These are phyloP conservation scores for Cucurbita pepo DNA, from an alignment of 306 rosid genomes.

Conservation along the genomic window DNA sequence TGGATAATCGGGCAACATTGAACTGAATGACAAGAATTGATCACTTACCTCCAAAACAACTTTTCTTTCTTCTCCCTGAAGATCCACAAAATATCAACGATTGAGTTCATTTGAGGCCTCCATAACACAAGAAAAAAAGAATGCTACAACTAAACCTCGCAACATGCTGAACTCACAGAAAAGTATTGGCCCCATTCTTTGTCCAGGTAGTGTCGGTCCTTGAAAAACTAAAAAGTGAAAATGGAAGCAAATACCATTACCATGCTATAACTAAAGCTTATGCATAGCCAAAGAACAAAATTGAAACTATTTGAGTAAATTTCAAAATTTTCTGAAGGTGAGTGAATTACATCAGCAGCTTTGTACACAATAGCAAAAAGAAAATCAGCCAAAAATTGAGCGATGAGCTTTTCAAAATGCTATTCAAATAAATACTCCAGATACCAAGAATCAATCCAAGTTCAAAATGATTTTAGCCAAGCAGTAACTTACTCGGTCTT, in stretches of 20 bases:
- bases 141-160: background rate
- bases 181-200: constrained; percentile 90
- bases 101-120: background rate
- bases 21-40: background rate
- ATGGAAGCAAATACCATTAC: background rate
- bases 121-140: background rate
- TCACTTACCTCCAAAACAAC: constrained; percentile 64
- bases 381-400: background rate
- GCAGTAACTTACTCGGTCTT: constrained; percentile 44
- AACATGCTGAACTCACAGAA: constrained; percentile 38
- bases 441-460: background rate
- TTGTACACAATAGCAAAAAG: background rate
- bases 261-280: background rate
- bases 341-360: background rate
- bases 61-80: constrained; percentile 53
- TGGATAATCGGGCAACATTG: background rate
- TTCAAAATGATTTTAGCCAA: background rate
- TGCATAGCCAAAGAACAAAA: background rate
- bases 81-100: background rate
- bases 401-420: no score
- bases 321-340: background rate
- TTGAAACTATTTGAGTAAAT: background rate
- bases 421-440: background rate
- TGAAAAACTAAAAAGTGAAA: constrained; percentile 51
- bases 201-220: constrained; percentile 83